phyloP scores from a whole-genome alignment of 768 basidiomycete genomes.

The Saitozyma podzolica region DNA sequence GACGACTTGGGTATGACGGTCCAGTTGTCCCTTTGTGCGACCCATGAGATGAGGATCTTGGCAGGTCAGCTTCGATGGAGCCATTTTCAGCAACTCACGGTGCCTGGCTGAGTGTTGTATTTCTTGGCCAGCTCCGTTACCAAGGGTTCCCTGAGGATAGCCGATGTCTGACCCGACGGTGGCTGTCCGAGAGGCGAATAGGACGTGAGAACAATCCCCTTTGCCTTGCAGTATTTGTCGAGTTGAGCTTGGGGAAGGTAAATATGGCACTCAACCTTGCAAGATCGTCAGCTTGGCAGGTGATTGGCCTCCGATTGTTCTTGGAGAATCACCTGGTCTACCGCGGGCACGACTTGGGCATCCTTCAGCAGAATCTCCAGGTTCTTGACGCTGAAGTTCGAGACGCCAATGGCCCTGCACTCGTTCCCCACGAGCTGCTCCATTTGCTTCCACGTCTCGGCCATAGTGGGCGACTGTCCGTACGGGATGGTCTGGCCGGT shows the following conservation, averaged over 20 bases:
- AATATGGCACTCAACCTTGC: slow-evolving; percentile 62
- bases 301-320: too few species aligned
- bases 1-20: slow-evolving; percentile 59
- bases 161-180: too few species aligned
- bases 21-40: slow-evolving; percentile 56
- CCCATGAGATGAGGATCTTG: slow-evolving; percentile 62
- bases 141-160: too few species aligned
- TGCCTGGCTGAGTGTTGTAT: background rate
- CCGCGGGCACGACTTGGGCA: slow-evolving; percentile 68
- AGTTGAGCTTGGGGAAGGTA: slow-evolving; percentile 65
- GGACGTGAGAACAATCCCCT: slow-evolving; percentile 46
- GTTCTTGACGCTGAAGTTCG: slow-evolving; percentile 57
- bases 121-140: slow-evolving; percentile 6
- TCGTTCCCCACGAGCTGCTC: slow-evolving; percentile 11
- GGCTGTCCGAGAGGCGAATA: slow-evolving; percentile 31
- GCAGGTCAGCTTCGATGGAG: slow-evolving; percentile 22
- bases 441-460: slow-evolving; percentile 43
- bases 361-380: slow-evolving; percentile 65
- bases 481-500: too few species aligned
- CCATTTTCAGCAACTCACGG: background rate
- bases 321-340: slow-evolving; percentile 57
- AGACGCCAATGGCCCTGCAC: slow-evolving; percentile 74
- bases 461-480: background rate
- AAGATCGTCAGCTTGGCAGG: too few species aligned
- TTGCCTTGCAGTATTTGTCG: slow-evolving; percentile 56